Conservation (phyloP, 2,329 filamentous ascomycete species). For the Claviceps africana region DNA sequence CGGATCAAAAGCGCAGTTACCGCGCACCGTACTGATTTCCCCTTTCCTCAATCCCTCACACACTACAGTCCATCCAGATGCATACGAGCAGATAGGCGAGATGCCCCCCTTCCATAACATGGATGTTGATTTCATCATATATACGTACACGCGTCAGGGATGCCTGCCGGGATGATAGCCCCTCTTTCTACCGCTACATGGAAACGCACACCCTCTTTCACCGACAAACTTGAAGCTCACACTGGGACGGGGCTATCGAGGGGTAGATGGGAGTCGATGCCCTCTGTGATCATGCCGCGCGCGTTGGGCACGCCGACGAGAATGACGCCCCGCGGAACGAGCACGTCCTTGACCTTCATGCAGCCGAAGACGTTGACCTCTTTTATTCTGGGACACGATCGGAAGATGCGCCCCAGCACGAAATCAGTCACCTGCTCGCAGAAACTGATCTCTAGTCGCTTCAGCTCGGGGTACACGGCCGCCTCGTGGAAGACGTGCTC, state of each 20-base stretch:
- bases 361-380: conserved; percentile 51
- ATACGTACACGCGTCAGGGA: background rate
- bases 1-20: no score
- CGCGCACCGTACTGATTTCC: background rate
- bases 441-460: conserved; percentile 65
- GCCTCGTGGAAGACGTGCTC: conserved; percentile 54
- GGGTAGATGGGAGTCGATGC: conserved; percentile 10
- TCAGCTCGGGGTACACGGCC: conserved; percentile 51
- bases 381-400: conserved; percentile 44
- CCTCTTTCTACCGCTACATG: background rate
- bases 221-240: background rate
- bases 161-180: background rate
- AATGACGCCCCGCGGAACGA: conserved; percentile 40
- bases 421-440: conserved; percentile 53
- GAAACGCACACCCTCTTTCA: background rate
- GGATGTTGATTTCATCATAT: background rate
- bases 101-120: background rate
- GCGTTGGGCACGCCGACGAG: conserved; percentile 46
- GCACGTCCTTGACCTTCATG: conserved; percentile 44
- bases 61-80: background rate
- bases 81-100: background rate
- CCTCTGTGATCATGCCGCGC: conserved; percentile 45
- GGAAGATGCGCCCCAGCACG: conserved; percentile 49
- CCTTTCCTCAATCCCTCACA: background rate
- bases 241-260: background rate